phyloP scores from a whole-genome alignment of 225 moss, liverwort and hornwort genomes.

The Polytrichum commune region DNA sequence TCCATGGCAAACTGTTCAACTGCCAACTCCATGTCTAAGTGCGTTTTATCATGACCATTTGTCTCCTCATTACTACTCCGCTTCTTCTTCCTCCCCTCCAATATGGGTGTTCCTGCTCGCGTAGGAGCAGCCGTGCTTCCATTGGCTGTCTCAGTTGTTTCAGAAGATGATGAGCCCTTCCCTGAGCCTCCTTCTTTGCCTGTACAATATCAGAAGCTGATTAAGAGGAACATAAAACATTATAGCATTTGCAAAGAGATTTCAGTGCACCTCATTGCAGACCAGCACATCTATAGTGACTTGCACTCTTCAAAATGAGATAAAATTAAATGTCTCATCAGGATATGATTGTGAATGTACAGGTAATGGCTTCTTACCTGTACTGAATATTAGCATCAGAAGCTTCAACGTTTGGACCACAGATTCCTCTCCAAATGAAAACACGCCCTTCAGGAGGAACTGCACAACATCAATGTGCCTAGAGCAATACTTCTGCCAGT shows the following conservation, averaged over 20 bases:
- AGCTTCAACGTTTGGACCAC: conserved; percentile 93
- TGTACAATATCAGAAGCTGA: conserved; percentile 17
- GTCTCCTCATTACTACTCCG: conserved; percentile 66
- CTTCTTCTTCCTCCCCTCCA: conserved; percentile 83
- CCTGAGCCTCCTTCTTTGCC: conserved; percentile 65
- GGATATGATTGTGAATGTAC: neutral
- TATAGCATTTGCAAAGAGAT: too few species aligned
- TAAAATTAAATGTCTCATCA: too few species aligned
- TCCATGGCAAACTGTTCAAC: conserved; percentile 85
- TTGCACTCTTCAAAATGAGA: too few species aligned
- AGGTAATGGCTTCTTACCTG: conserved; percentile 39
- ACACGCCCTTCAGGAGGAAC: conserved; percentile 82
- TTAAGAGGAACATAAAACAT: too few species aligned
- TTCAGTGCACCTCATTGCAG: too few species aligned
- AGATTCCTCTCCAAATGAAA: conserved; percentile 97
- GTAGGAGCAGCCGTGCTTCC: conserved; percentile 36
- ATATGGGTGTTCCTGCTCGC: conserved; percentile 53
- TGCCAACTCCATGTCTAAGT: conserved; percentile 92
- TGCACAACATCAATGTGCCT: conserved; percentile 86
- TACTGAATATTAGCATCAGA: conserved; percentile 84
- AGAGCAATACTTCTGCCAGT: conserved; percentile 99
- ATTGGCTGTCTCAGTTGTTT: conserved; percentile 51
- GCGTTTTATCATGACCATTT: conserved; percentile 68
- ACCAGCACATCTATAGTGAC: neutral
- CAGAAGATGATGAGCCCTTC: conserved; percentile 48